Evolutionary conservation across 2,329 filamentous ascomycete genomes (phyloP).

Genomic region (Trichoderma pleuroti): DNA sequence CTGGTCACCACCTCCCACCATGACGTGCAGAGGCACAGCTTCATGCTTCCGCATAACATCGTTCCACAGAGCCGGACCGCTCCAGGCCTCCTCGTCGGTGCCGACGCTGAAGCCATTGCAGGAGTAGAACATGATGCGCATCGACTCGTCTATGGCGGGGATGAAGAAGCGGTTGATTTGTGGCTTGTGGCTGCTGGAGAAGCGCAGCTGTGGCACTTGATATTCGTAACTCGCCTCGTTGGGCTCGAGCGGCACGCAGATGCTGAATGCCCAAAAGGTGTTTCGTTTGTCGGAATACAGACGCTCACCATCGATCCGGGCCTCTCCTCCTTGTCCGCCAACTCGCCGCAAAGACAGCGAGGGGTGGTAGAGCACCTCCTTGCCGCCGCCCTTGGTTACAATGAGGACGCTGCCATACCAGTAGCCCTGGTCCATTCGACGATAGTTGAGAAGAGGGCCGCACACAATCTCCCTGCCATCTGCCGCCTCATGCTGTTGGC

Average conservation of each 20-base stretch:
- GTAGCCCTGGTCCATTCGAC: slow-evolving; percentile 64
- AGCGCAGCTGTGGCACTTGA: slow-evolving; percentile 62
- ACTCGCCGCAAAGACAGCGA: slow-evolving; percentile 51
- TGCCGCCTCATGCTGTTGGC: slow-evolving; percentile 23
- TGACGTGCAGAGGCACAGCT: slow-evolving; percentile 84
- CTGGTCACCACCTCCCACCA: slow-evolving; percentile 91
- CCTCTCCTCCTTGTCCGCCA: slow-evolving; percentile 25
- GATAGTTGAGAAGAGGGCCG: slow-evolving; percentile 75
- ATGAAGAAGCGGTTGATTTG: slow-evolving; percentile 74
- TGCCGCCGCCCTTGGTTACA: slow-evolving; percentile 69
- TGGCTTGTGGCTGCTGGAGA: slow-evolving; percentile 54
- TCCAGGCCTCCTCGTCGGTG: slow-evolving; percentile 80
- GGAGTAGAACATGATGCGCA: slow-evolving; percentile 98
- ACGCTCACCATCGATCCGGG: slow-evolving; percentile 39
- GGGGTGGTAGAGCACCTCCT: slow-evolving; percentile 56
- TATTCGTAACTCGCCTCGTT: slow-evolving; percentile 78
- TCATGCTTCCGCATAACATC: slow-evolving; percentile 83
- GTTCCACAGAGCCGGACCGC: slow-evolving; percentile 90
- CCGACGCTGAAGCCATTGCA: slow-evolving; percentile 95
- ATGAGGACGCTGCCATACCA: slow-evolving; percentile 88
- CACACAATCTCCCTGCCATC: slow-evolving; percentile 61
- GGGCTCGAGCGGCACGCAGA: slow-evolving; percentile 70
- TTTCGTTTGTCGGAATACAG: slow-evolving; percentile 62
- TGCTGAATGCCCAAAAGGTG: slow-evolving; percentile 92
- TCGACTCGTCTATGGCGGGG: slow-evolving; percentile 75